A percentile compares a stretch with the other conserved stretches of the same genome.
These are phyloP conservation scores for Xylaria cubensis DNA, from an alignment of 495 filamentous ascomycete species.

Conservation along the genomic window DNA sequence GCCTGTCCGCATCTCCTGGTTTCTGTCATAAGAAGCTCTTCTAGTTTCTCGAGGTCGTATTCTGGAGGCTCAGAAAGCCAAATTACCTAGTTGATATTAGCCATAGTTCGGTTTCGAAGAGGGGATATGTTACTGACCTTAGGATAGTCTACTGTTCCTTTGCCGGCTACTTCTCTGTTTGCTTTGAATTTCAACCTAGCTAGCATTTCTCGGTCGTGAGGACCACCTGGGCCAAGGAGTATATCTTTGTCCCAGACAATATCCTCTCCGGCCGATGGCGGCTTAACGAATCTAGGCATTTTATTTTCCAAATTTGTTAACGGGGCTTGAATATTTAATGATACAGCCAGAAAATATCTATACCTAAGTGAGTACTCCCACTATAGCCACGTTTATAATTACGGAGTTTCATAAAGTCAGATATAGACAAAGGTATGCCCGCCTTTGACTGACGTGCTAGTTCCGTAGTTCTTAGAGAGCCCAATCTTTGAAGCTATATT, in stretches of 20 bases:
- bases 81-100: neutral
- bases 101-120: neutral
- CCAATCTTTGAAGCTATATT: no score
- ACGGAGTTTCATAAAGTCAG: no score
- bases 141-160: slow-evolving; percentile 4
- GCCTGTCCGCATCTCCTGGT: neutral
- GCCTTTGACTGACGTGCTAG: no score
- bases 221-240: neutral
- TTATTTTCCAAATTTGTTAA: neutral
- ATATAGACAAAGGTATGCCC: no score
- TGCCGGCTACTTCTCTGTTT: neutral
- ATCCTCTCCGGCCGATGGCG: neutral
- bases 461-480: no score
- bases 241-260: slow-evolving; percentile 10
- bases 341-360: no score
- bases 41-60: neutral
- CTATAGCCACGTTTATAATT: no score
- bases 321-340: no score
- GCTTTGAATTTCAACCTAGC: neutral
- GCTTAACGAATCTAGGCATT: neutral
- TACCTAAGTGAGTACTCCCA: no score
- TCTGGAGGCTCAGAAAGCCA: neutral
- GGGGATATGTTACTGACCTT: neutral
- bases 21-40: neutral
- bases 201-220: neutral